A percentile compares a stretch with the other conserved stretches of the same genome.
Evolutionary conservation across 768 basidiomycete genomes (phyloP).

Genomic region (Boletus patriciae): DNA sequence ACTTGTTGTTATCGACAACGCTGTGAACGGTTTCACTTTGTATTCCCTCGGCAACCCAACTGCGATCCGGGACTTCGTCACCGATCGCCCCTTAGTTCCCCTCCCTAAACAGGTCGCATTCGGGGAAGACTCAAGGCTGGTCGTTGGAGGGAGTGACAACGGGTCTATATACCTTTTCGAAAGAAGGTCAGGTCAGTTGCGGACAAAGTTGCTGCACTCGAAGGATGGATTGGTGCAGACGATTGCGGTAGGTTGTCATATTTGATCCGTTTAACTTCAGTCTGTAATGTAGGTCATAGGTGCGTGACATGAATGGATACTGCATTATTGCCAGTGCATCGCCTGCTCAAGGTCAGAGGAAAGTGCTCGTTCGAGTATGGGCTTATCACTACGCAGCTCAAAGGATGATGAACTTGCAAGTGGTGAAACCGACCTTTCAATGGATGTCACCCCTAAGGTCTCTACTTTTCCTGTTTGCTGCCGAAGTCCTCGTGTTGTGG

Average conservation of each 20-base stretch:
- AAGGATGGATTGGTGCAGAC: neutral
- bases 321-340: neutral
- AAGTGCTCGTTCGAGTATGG: neutral
- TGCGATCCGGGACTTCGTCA: neutral
- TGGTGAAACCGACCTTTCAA: neutral
- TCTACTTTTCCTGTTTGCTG: neutral
- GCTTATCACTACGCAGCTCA: neutral
- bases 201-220: neutral
- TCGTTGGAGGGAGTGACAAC: conserved; percentile 8
- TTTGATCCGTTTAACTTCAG: no score
- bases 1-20: conserved; percentile 6
- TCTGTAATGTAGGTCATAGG: neutral
- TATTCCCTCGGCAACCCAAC: neutral
- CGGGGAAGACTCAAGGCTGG: conserved; percentile 2
- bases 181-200: neutral
- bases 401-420: neutral
- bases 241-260: neutral
- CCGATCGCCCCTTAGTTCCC: neutral
- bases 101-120: conserved; percentile 12
- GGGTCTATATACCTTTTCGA: conserved; percentile 7
- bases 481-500: neutral
- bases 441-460: neutral
- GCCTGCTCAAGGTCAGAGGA: neutral
- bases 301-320: neutral
- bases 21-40: conserved; percentile 5